phyloP scores from a whole-genome alignment of 2,329 filamentous ascomycete species.

The Fonsecaea monophora region DNA sequence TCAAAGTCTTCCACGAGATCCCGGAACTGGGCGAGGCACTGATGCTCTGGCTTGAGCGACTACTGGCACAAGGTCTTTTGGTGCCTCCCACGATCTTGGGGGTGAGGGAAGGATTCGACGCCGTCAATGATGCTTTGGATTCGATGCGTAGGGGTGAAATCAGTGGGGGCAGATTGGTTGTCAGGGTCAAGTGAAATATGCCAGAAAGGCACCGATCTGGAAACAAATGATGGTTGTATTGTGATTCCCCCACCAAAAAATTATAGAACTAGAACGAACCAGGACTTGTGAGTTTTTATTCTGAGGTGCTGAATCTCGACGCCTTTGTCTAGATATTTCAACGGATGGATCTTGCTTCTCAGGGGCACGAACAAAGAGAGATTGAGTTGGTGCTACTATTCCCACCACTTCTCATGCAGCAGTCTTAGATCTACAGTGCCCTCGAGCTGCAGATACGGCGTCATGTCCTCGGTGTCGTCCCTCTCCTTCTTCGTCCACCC shows the following conservation, averaged over 20 bases:
- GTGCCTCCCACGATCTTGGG: conserved; percentile 69
- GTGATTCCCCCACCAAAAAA: neutral
- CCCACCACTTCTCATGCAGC: conserved; percentile 37
- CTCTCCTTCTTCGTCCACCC: conserved; percentile 34
- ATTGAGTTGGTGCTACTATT: neutral
- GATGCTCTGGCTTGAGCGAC: conserved; percentile 69
- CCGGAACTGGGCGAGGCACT: conserved; percentile 68
- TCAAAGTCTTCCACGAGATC: conserved; percentile 77
- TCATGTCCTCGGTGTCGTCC: conserved; percentile 31
- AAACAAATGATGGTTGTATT: neutral
- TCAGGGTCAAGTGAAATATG: conserved; percentile 44
- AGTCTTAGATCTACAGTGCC: conserved; percentile 29
- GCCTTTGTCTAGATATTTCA: neutral
- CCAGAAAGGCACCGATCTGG: neutral
- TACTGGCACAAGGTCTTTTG: conserved; percentile 63
- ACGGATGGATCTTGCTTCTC: neutral
- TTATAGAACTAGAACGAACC: neutral
- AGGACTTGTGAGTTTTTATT: neutral
- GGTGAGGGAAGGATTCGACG: conserved; percentile 67
- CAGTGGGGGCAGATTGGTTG: conserved; percentile 73
- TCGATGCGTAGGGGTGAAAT: conserved; percentile 69
- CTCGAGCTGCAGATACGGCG: conserved; percentile 29
- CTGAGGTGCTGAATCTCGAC: too few relatives aligned
- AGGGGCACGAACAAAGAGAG: neutral
- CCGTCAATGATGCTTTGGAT: conserved; percentile 72